Conservation (phyloP, 345 rosid species). For the Eucalyptus curtisii region DNA sequence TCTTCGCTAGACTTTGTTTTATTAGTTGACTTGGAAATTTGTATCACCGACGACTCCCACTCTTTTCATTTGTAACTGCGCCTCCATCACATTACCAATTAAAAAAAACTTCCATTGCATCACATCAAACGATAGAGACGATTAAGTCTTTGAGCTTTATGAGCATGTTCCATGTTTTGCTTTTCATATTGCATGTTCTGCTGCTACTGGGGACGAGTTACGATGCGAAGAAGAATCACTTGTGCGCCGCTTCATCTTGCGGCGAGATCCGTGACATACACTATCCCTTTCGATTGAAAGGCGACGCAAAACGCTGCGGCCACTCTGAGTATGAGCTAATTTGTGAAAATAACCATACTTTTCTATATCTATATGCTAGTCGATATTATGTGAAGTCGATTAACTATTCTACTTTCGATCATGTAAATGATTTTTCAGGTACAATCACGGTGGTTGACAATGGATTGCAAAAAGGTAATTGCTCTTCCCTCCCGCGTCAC, state of each 20-base stretch:
- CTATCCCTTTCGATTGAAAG: not conserved
- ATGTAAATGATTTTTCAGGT: too few species aligned
- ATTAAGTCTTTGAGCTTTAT: not conserved
- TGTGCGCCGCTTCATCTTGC: not conserved
- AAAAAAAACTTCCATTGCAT: not conserved
- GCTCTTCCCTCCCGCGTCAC: not conserved
- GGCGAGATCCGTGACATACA: too few species aligned
- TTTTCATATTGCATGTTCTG: too few species aligned
- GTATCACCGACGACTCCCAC: accelerated
- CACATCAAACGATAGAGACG: not conserved
- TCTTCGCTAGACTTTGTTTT: too few species aligned
- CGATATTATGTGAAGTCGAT: not conserved
- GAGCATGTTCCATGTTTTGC: not conserved
- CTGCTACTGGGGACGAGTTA: not conserved
- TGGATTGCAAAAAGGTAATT: not conserved
- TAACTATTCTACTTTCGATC: too few species aligned
- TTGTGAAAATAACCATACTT: not conserved
- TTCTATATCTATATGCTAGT: too few species aligned
- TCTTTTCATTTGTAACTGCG: not conserved
- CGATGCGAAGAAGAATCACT: not conserved
- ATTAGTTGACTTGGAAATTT: not conserved
- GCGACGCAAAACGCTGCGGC: accelerated
- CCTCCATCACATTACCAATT: not conserved
- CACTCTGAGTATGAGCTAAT: not conserved
- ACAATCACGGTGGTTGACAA: not conserved